Percentiles rank a stretch among this genome's conserved stretches.
Evolutionary conservation across 257 asterid genomes (phyloP).

Genomic region (Cruciata laevipes): DNA sequence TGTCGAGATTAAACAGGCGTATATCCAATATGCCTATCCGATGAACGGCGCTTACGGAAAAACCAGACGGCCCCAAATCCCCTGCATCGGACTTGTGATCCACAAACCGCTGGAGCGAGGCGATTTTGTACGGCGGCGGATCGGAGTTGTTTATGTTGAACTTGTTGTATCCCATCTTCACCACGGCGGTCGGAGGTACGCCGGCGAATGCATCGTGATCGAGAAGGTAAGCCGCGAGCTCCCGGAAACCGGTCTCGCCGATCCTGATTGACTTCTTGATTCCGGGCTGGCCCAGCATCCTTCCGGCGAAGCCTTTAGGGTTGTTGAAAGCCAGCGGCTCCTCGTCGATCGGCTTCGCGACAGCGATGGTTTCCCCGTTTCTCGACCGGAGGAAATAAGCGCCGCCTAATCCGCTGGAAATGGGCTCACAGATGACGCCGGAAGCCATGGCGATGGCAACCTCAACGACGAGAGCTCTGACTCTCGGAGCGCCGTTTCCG

Average conservation of each 20-base stretch:
- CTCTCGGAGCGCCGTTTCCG: conserved; percentile 60
- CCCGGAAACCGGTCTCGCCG: conserved; percentile 88
- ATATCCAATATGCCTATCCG: conserved; percentile 80
- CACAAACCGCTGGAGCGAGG: conserved; percentile 77
- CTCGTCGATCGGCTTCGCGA: conserved; percentile 92
- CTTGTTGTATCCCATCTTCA: conserved; percentile 57
- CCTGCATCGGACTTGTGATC: conserved; percentile 82
- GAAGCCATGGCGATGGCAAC: conserved; percentile 85
- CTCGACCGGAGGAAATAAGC: conserved; percentile 64
- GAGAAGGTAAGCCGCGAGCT: conserved; percentile 87
- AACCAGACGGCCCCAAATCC: conserved; percentile 86
- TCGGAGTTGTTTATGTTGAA: conserved; percentile 45
- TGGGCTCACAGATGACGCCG: conserved; percentile 70
- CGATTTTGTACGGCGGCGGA: conserved; percentile 43
- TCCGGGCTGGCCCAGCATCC: conserved; percentile 89
- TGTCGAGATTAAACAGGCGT: conserved; percentile 79
- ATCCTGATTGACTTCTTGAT: conserved; percentile 78
- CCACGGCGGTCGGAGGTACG: conserved; percentile 88
- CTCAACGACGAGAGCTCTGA: conserved; percentile 66
- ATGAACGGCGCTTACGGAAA: conserved; percentile 71
- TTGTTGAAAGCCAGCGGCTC: conserved; percentile 91
- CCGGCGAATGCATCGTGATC: conserved; percentile 78
- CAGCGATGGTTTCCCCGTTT: conserved; percentile 60
- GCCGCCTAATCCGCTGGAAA: conserved; percentile 86
- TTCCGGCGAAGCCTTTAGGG: conserved; percentile 82